phyloP scores from a whole-genome alignment of 2,329 filamentous ascomycete species.

The Colletotrichum eleusines region DNA sequence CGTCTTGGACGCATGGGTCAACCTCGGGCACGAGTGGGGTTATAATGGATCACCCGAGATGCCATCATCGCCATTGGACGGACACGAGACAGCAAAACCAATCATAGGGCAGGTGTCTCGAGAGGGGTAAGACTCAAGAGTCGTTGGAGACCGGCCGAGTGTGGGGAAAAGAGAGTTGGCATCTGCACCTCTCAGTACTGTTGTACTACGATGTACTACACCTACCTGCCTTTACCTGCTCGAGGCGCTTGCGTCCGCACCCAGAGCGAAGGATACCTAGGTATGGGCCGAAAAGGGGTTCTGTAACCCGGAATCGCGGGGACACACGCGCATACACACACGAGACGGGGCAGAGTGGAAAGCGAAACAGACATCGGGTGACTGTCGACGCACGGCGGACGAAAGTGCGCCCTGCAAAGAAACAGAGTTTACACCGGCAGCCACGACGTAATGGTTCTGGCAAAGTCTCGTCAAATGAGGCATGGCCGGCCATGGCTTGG shows the following conservation, averaged over 20 bases:
- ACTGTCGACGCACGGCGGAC: not conserved
- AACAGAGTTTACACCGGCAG: constrained; percentile 15
- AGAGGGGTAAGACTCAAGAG: not conserved
- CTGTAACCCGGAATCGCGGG: not conserved
- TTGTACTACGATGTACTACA: too few relatives aligned
- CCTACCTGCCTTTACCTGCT: not conserved
- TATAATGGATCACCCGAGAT: constrained; percentile 4
- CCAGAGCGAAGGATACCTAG: not conserved
- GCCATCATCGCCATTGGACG: constrained; percentile 25
- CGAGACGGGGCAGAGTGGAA: not conserved
- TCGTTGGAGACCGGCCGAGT: constrained; percentile 26
- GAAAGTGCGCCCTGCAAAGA: not conserved
- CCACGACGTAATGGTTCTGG: constrained; percentile 7
- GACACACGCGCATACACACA: not conserved
- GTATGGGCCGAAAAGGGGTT: not conserved
- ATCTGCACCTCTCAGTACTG: not conserved
- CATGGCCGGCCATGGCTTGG: constrained; percentile 10
- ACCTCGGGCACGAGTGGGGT: constrained; percentile 12
- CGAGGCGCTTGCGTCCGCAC: not conserved
- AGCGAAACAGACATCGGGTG: not conserved
- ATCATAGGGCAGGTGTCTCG: not conserved
- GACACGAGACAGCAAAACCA: not conserved
- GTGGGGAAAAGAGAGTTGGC: constrained; percentile 25
- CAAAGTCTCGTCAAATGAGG: constrained; percentile 14
- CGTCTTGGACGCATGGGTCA: constrained; percentile 28